Base-by-base conservation (phyloP, 2,329 filamentous ascomycete species). In the Fusarium aywerte region DNA sequence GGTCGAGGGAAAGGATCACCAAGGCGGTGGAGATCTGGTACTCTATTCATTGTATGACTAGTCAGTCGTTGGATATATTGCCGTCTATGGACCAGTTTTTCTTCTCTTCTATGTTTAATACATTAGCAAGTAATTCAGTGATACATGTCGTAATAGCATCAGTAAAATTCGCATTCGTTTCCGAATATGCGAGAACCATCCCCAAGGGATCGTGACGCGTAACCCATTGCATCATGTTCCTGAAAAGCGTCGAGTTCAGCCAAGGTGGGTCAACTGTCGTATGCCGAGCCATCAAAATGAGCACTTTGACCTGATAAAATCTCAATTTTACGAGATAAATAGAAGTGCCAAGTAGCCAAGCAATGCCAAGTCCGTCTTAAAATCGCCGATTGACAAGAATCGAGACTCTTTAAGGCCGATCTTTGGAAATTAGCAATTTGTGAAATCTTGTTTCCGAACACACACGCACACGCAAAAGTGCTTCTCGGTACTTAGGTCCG, bases 181-280 rank as follows among this genome's bases (percentile, higher is more conserved):
- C 43, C 43, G 43, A 47, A 47, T 47, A 47, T 47, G 20, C 43
- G 18, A 33, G 43, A 47, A 47, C 20, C 20, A 5, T n/a, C 43
- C 12, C 7, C 3, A n/a, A 47, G 33, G 20, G 15, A n/a, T 21
- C 43, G 29, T 33, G 43, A 47, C 43, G 29, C 43, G 43, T 31
- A 47, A 33, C 15, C 18, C n/a, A 33, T 47, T n/a, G 43, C 43
- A 47, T 47, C 43, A 47, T 33, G 27, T 23, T 25, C 23, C 38
- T 23, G 21, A 40, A 5, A 40, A 40, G 13, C 10, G 29, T n/a
- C 16, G 23, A 47, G 7, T 25, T 20, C 12, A 29, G 12, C 18
- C 13, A 15, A 27, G 38, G 59, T 54, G 58, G 58, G 39, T 15
- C 33, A 20, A 15, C 29, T 45, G 45, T 54, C 47, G 58, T 61